Evolutionary conservation across 495 filamentous ascomycete genomes (phyloP), one percentile per base, ranked within the genome.

Genomic region (Penicillium lagena): DNA sequence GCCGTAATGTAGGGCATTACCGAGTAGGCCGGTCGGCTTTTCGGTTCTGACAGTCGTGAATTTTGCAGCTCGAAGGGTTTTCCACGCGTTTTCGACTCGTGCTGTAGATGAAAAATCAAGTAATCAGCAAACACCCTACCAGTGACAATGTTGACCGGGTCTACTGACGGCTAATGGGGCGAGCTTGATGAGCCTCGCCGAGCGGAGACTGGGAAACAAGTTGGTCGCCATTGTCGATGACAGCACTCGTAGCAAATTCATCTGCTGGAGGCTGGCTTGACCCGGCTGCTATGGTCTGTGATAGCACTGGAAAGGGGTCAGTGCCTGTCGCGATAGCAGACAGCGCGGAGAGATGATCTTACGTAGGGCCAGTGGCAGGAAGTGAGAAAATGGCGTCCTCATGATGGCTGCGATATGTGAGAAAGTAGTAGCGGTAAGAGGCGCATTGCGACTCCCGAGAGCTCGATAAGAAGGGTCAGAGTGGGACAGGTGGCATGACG

Each of bases 1-100:
- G 42, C 67, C 67, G 46, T 77, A 79, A 50, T 79, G 56, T 37
- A 66, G 46, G n/a, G 58, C 59, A 44, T 73, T 64, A 12, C 73
- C 70, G 2, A 74, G 12, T 8, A 77, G 33, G n/a, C 75, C 70
- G 12, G 61, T 67, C 7, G 66, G 61, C 50, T 69, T 71, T 1
- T 75, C 66, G 12, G 51, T 32, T 7, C 55, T 35, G 9, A 46
- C 37, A 29, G 54, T 35, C 7, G 62, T 39, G 13, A 66, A 54
- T 28, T 70, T 64, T 8, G 58, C 33, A 14, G 53, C 52, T 31
- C 59, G 66, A 13, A 74, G 63, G 29, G 46, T 56, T 42, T 55
- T 45, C 49, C 70, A 54, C 5, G 66, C 67, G 35, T 60, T 44
- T 33, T 66, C 54, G 28, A 72, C 64, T 39, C 56, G 59, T 49